These are phyloP conservation scores for Pulveroboletus ravenelii DNA, from an alignment of 768 basidiomycete genomes.

Conservation along the genomic window DNA sequence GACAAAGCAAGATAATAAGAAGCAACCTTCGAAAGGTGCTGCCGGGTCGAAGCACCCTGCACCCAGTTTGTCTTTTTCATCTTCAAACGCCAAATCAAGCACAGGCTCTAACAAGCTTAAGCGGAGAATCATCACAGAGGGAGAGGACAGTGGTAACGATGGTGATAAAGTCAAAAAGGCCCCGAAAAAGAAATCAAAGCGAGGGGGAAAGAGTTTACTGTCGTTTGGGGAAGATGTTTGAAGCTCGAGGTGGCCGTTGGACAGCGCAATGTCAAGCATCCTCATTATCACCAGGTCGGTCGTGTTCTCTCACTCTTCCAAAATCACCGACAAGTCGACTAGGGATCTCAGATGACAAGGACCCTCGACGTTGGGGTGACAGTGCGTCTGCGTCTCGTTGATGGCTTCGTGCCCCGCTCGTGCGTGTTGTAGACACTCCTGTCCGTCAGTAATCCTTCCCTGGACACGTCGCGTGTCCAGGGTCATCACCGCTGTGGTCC, in stretches of 20 bases:
- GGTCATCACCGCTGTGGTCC: background rate
- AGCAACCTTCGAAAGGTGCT: conserved; percentile 12
- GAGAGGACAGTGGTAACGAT: conserved; percentile 25
- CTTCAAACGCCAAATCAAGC: conserved; percentile 26
- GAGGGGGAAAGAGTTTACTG: conserved; percentile 35
- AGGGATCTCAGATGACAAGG: background rate
- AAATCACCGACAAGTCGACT: background rate
- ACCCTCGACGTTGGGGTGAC: background rate
- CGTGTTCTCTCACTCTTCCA: background rate
- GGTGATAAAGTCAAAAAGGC: conserved; percentile 22
- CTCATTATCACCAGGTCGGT: conserved; percentile 4
- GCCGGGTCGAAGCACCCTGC: conserved; percentile 21
- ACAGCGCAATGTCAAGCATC: background rate
- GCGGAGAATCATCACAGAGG: conserved; percentile 35
- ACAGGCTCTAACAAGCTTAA: conserved; percentile 26
- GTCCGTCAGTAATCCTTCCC: background rate
- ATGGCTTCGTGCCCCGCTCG: background rate
- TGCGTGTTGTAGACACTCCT: background rate
- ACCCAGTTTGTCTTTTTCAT: conserved; percentile 38
- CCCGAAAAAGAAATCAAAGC: conserved; percentile 55
- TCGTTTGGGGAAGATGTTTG: conserved; percentile 34
- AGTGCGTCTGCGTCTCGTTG: background rate
- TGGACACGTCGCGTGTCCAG: conserved; percentile 4
- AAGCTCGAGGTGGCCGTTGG: background rate
- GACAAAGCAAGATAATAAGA: conserved; percentile 27